Base-by-base conservation (phyloP, 306 rosid genomes). In the Sophora flavescens region DNA sequence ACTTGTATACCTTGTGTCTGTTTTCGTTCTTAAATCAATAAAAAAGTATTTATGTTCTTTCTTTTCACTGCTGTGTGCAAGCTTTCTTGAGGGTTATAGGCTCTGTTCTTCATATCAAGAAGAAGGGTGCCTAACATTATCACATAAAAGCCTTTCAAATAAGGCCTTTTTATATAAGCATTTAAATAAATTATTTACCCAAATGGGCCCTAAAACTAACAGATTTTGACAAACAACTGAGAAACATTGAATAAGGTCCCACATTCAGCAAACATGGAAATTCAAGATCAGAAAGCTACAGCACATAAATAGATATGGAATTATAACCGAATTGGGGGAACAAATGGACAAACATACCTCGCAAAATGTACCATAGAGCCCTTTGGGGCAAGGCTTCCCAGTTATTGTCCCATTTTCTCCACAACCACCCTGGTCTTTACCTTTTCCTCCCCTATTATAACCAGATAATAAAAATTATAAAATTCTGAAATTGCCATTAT, bases 321-420 rank as follows among this genome's bases (percentile, higher is more conserved):
- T 42, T 63, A 57, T 52, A 66, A 76, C 41, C 64, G 54, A 30
- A 76, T 41, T 58, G 13, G 6, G 41, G 8, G 22, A 60, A 26
- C 10, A 17, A 44, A 54, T 30, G 65, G 32, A 48, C 0, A 39
- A 75, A 76, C 45, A 53, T 72, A 96, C 99, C 99, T 87, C 83
- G 67, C 99, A 96, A 78, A 93, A 96, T 52, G 81, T 93, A 80
- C 99, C 99, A 17, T 83, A 96, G 12, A 96, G 93, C 60, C 98
- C 98, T 80, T 80, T 86, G 47, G 99, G 99, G 78, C 99, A 96
- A 81, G 83, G 87, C 63, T 81, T 91, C 39, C 94, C 98, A 11
- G 98, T 88, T 85, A 92, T 62, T 0, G 99, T 91, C 67, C 99
- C 99, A 82, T 86, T 82, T 79, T 70, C 91, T 82, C 99, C 99